phyloP scores from a whole-genome alignment of 805 yeast species.

The Yamadazyma scolyti region DNA sequence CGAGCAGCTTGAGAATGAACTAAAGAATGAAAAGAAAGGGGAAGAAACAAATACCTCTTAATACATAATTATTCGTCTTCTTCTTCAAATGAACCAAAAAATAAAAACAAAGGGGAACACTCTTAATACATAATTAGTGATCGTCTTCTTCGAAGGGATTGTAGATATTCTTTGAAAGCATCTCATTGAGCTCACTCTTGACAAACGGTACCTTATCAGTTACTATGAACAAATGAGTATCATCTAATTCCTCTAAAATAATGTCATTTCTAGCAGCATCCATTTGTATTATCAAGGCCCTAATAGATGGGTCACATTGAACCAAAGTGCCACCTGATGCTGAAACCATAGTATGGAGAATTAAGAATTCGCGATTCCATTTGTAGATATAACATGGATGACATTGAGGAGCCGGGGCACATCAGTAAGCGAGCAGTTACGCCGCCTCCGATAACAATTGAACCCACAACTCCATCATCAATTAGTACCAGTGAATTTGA shows the following conservation, averaged over 20 bases:
- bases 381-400: too few relatives aligned
- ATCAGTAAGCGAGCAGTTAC: too few relatives aligned
- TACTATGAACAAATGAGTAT: conserved; percentile 81
- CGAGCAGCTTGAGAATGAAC: background rate
- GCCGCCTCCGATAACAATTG: too few relatives aligned
- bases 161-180: conserved; percentile 79
- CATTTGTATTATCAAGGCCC: conserved; percentile 78
- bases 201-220: conserved; percentile 71
- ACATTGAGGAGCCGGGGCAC: too few relatives aligned
- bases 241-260: conserved; percentile 74
- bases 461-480: too few relatives aligned
- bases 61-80: too few relatives aligned
- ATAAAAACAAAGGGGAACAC: too few relatives aligned
- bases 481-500: too few relatives aligned
- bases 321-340: conserved; percentile 43
- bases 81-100: too few relatives aligned
- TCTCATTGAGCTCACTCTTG: conserved; percentile 69
- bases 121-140: too few relatives aligned
- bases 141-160: conserved; percentile 77
- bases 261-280: conserved; percentile 77
- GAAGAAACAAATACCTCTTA: too few relatives aligned
- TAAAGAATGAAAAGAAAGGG: background rate
- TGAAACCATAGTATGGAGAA: conserved; percentile 31
- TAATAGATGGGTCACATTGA: conserved; percentile 85
- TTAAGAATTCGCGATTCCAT: too few relatives aligned